Evolutionary conservation across 2,329 filamentous ascomycete genomes (phyloP), one percentile per base, ranked within the genome.

Genomic region (Exophiala sp.): DNA sequence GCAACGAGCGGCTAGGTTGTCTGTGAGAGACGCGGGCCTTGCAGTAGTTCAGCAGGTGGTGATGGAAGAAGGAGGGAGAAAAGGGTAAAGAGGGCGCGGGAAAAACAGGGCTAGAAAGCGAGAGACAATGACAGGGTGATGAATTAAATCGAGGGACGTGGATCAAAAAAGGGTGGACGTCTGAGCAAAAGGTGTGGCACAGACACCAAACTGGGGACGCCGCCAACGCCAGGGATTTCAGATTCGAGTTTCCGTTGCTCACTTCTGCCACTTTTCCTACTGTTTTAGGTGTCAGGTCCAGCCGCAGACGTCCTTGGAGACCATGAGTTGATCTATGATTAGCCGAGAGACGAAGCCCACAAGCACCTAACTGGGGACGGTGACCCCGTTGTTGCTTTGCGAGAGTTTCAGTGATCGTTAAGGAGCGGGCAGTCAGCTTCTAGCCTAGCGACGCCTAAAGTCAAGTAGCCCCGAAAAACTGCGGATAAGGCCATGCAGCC

Each of bases 1-100:
- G 61, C 55, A 63, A 61, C 56, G 54, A 64, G 57, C 60, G 60
- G 62, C 58, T 62, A 60, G 57, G 50, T 51, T 51, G 59, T 57
- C 47, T 38, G 51, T 50, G 42, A 48, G 57, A 57, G 47, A 62
- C 51, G 43, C 56, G 58, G 62, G 60, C 38, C 47, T 50, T 62
- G 62, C 50, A 63, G 62, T 55, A 29, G 24, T 61, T 58, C 58
- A 52, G 61, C 57, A 49, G 42, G 39, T 52, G 54, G 60, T 59
- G 54, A 44, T 39, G 35, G 41, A 40, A 52, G 49, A 60, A 43
- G 42, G 53, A 62, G 59, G 57, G 51, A 62, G 54, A 62, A 56
- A 63, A 59, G 61, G 58, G 56, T 54, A 61, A 58, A 57, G 62
- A 60, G 55, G 49, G 47, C 50, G 44, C 54, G 56, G 59, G 54